Evolutionary conservation across 75 land plant species (phyloP), one percentile per base, ranked within the genome.

Genomic region (Adiantum capillusveneris): DNA sequence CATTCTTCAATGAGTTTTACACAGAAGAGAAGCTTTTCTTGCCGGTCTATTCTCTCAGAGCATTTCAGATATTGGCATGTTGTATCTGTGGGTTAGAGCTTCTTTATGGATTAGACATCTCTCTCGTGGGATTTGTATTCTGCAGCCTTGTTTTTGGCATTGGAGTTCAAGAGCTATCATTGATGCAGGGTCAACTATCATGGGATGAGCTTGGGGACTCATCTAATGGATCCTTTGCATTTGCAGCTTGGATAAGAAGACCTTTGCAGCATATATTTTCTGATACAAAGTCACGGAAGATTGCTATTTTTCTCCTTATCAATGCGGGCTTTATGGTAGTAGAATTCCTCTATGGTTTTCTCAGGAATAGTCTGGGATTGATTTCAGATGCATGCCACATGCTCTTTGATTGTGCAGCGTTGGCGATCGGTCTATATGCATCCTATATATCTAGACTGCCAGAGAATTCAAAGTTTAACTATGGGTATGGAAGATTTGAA

Each of bases 381-480:
- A 81, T 92, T 62, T 92, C 95, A 1, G 95, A 92, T 72, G 98
- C 95, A 0, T 92, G 98, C 57, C 98, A 92, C 56, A 88, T 92
- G 98, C 67, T 92, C 59, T 92, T 92, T 70, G 98, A 88, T 65
- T 92, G 98, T 76, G 98, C 90, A 57, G 95, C 98, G 17, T 67
- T 92, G 37, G 90, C 87, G 1, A 92, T 88, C 66, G 98, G 98
- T 44, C 76, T 92, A 0, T 92, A 92, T 64, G 97, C 97, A 13
- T 88, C 97, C 0, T 91, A 91, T 59, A 79, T 85, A 30, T 88
- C 98, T 0, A 57, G 83, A 30, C 79, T 92, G 54, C 95, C 86
- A 39, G 86, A 86, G 0, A 92, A 88, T 53, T 31, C 53, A 34
- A 84, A 67, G 64, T 88, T 78, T 51, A 82, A 88, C 67, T 92